These are phyloP conservation scores for Caryocar brasiliense DNA, from an alignment of 441 rosid species.

Conservation along the genomic window DNA sequence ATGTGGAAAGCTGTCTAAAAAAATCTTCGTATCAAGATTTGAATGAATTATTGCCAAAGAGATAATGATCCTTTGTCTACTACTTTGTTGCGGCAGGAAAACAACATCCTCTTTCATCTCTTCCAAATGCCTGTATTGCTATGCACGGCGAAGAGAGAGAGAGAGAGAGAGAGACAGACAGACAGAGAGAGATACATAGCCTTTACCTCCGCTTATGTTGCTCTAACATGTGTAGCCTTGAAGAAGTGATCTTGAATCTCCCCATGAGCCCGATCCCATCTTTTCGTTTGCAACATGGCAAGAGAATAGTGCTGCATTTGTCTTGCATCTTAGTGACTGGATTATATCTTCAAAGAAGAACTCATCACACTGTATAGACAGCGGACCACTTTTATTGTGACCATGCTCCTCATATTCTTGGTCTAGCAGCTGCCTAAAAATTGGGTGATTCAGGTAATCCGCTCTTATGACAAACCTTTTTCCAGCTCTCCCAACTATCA, in stretches of 20 bases:
- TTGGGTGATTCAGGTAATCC: conserved; percentile 23
- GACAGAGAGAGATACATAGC: too few species aligned
- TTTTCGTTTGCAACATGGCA: conserved; percentile 5
- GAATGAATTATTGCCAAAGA: too few species aligned
- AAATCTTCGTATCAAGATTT: too few species aligned
- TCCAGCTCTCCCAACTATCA: conserved; percentile 18
- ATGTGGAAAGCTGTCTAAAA: too few species aligned
- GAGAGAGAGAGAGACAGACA: too few species aligned
- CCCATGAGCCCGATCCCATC: conserved; percentile 3
- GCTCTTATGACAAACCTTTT: conserved; percentile 19
- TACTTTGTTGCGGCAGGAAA: too few species aligned
- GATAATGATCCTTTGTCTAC: too few species aligned
- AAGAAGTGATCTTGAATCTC: conserved; percentile 9
- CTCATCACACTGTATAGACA: conserved; percentile 23
- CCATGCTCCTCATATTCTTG: conserved; percentile 13
- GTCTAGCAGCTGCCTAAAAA: conserved; percentile 24
- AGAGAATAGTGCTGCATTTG: neutral
- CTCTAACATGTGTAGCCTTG: conserved; percentile 5
- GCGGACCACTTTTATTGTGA: conserved; percentile 17
- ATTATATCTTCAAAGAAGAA: conserved; percentile 21
- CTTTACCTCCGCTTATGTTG: neutral
- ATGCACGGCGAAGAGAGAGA: too few species aligned
- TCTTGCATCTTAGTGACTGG: conserved; percentile 4
- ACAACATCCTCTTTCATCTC: too few species aligned
- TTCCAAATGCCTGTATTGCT: too few species aligned